Conservation (phyloP, 148 eudicot species). For the Cornus suecica region DNA sequence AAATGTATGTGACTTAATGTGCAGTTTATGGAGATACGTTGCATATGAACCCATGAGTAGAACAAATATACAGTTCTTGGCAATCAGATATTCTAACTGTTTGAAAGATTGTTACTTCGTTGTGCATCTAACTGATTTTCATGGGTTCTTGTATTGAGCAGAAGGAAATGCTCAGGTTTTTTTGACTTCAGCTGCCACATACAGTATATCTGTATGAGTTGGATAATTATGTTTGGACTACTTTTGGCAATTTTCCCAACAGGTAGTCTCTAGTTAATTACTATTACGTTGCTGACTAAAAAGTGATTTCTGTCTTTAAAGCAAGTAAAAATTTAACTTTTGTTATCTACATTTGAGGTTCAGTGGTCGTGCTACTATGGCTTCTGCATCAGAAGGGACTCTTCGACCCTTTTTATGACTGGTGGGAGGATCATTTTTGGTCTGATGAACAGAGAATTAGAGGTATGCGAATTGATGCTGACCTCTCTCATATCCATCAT, state of each 20-base stretch:
- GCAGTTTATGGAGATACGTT: neutral
- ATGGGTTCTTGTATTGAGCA: conserved; percentile 35
- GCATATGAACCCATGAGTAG: neutral
- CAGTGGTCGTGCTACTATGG: conserved; percentile 80
- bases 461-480: conserved; percentile 14
- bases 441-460: conserved; percentile 23
- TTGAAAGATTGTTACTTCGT: neutral
- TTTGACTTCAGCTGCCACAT: conserved; percentile 92
- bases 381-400: conserved; percentile 91
- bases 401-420: conserved; percentile 91
- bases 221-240: conserved; percentile 75
- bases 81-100: neutral
- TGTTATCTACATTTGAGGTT: conserved; percentile 10
- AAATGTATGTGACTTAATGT: neutral
- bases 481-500: conserved; percentile 22
- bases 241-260: conserved; percentile 78
- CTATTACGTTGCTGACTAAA: neutral
- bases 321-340: neutral
- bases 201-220: conserved; percentile 89
- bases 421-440: conserved; percentile 82
- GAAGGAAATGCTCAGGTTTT: conserved; percentile 69
- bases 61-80: neutral
- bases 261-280: conserved; percentile 35
- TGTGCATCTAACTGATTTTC: neutral
- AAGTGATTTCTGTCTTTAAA: neutral